These are phyloP conservation scores for Talaromyces sp. DNA, from an alignment of 2,329 filamentous ascomycete genomes.

Conservation along the genomic window DNA sequence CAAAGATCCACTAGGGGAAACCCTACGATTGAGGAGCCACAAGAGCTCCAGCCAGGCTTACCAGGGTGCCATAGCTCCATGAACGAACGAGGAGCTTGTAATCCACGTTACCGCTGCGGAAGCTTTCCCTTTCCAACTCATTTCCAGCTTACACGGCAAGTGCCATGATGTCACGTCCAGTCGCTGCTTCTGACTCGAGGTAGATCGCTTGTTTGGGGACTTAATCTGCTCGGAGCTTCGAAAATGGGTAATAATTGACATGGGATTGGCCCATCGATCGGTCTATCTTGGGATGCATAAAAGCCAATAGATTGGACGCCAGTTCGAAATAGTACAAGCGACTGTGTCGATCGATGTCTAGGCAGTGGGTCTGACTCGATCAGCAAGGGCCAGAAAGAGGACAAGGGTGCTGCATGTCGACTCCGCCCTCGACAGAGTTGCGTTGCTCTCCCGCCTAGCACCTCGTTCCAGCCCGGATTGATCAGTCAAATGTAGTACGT, in stretches of 20 bases:
- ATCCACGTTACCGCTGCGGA: background rate
- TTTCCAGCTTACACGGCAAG: background rate
- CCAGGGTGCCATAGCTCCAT: background rate
- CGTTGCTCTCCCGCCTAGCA: background rate
- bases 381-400: background rate
- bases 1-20: constrained; percentile 1
- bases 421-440: background rate
- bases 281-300: background rate
- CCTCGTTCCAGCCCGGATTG: background rate
- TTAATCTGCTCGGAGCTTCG: background rate
- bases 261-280: background rate
- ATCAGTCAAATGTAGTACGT: background rate
- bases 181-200: background rate
- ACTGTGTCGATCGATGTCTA: background rate
- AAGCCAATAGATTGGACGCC: background rate
- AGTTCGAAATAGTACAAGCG: background rate
- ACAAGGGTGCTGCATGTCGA: background rate
- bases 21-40: constrained; percentile 1
- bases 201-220: background rate
- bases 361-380: background rate
- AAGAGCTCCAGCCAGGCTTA: background rate
- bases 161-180: background rate
- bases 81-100: background rate
- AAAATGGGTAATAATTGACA: background rate
- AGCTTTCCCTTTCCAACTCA: background rate